Conservation (phyloP, 768 basidiomycete species). For the Podaxis carcinomalis region DNA sequence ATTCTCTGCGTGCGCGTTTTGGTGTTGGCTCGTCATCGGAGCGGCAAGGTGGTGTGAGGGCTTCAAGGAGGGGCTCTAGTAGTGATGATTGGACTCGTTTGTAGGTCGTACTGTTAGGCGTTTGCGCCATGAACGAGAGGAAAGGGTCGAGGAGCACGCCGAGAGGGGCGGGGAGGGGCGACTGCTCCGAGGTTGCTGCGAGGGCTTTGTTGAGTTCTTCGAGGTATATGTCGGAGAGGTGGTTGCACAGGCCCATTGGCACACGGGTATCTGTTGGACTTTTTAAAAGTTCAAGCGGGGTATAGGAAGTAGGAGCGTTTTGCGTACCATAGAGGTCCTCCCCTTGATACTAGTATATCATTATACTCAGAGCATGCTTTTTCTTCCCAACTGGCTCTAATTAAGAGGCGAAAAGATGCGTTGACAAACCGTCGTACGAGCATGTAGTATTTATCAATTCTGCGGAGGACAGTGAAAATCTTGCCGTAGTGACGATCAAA, state of each 20-base stretch:
- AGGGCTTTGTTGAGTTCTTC: constrained; percentile 81
- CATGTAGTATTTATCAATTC: constrained; percentile 98
- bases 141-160: constrained; percentile 53
- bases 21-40: constrained; percentile 31
- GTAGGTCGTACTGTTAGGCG: constrained; percentile 60
- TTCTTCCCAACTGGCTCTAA: constrained; percentile 64
- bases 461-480: constrained; percentile 24
- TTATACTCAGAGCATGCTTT: constrained; percentile 57
- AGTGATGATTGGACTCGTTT: constrained; percentile 68
- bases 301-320: background rate
- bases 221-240: constrained; percentile 85
- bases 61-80: constrained; percentile 63
- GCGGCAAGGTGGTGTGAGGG: constrained; percentile 35
- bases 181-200: constrained; percentile 26
- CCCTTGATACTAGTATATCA: constrained; percentile 54
- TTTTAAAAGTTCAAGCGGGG: constrained; percentile 13
- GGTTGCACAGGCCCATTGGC: constrained; percentile 76
- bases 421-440: constrained; percentile 87
- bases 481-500: background rate
- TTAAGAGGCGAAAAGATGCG: constrained; percentile 77
- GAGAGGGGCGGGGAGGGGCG: constrained; percentile 44
- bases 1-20: constrained; percentile 43
- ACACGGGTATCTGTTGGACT: constrained; percentile 72
- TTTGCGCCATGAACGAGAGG: constrained; percentile 64
- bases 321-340: constrained; percentile 82